A percentile compares a stretch with the other conserved stretches of the same genome.
phyloP scores from a whole-genome alignment of 495 filamentous ascomycete genomes.

The Xanthoparmelia taractica region DNA sequence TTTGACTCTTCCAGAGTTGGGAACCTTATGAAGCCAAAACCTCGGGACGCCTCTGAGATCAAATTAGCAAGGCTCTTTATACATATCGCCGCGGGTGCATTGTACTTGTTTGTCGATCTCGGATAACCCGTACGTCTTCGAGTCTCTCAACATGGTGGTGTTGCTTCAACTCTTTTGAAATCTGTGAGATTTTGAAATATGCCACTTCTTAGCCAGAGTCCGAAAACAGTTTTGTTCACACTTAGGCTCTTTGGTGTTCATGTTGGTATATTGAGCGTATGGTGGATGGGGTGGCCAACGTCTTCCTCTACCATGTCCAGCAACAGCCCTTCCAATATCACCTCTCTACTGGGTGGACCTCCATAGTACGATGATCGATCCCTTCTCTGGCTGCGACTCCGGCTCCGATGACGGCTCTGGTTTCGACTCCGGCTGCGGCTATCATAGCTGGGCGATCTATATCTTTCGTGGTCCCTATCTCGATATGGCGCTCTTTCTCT shows the following conservation, averaged over 20 bases:
- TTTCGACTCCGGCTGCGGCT: conserved; percentile 34
- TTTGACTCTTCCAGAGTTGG: conserved; percentile 50
- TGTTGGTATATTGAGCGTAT: conserved; percentile 16
- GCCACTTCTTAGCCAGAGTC: conserved; percentile 42
- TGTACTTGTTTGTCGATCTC: conserved; percentile 59
- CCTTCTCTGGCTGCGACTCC: conserved; percentile 37
- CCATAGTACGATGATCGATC: conserved; percentile 41
- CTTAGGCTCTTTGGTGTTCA: conserved; percentile 17
- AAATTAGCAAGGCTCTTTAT: conserved; percentile 13
- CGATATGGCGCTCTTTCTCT: conserved; percentile 39
- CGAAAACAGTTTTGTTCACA: conserved; percentile 23
- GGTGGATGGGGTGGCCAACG: conserved; percentile 42
- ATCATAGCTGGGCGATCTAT: conserved; percentile 43
- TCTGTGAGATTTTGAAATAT: conserved; percentile 44
- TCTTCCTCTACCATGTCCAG: conserved; percentile 55
- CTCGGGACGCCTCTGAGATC: conserved; percentile 48
- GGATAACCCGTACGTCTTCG: conserved; percentile 58
- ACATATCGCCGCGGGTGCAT: conserved; percentile 2
- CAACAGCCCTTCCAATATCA: conserved; percentile 56
- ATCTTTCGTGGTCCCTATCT: conserved; percentile 51
- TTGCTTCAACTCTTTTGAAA: conserved; percentile 52
- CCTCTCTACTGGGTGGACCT: conserved; percentile 46
- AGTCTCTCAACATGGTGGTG: conserved; percentile 50
- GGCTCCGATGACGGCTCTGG: conserved; percentile 36
- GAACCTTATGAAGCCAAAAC: conserved; percentile 64